Conservation (phyloP, 768 basidiomycete genomes). For the Coprinopsis marcescibilis region DNA sequence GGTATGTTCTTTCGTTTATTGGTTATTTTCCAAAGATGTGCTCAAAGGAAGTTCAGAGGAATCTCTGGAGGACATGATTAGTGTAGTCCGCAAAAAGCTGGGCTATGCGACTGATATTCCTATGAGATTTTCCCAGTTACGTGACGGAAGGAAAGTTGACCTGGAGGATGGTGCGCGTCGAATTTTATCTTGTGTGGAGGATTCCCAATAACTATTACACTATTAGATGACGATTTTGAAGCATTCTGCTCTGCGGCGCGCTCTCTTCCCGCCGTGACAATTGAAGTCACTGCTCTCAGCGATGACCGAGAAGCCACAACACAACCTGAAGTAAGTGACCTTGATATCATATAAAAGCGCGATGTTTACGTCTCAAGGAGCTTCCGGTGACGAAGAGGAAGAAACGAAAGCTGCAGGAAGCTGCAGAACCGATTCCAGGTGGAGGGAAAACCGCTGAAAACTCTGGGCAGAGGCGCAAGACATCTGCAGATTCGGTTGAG, state of each 20-base stretch:
- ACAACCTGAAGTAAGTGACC: background rate
- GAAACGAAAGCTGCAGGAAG: conserved; percentile 14
- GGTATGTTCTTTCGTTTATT: conserved; percentile 24
- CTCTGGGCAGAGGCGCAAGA: conserved; percentile 1
- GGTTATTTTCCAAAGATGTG: background rate
- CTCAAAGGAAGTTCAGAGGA: conserved; percentile 37
- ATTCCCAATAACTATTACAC: conserved; percentile 1
- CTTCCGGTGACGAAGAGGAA: conserved; percentile 17
- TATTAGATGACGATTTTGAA: conserved; percentile 72
- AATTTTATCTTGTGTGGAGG: conserved; percentile 1
- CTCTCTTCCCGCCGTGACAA: conserved; percentile 16
- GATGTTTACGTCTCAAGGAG: background rate
- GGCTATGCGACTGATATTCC: conserved; percentile 33
- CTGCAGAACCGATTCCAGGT: background rate
- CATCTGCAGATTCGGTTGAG: background rate
- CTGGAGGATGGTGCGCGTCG: conserved; percentile 65
- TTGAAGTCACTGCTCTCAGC: conserved; percentile 3
- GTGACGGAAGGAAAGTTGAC: conserved; percentile 49
- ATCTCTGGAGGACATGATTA: conserved; percentile 52
- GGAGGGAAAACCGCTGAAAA: background rate
- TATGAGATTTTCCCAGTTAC: conserved; percentile 45
- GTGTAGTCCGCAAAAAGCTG: conserved; percentile 58
- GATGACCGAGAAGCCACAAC: background rate
- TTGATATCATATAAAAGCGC: background rate
- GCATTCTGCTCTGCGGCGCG: conserved; percentile 53